Evolutionary conservation across 108 stramenopile species (phyloP).

Genomic region (Cyclostephanos tholiformis): DNA sequence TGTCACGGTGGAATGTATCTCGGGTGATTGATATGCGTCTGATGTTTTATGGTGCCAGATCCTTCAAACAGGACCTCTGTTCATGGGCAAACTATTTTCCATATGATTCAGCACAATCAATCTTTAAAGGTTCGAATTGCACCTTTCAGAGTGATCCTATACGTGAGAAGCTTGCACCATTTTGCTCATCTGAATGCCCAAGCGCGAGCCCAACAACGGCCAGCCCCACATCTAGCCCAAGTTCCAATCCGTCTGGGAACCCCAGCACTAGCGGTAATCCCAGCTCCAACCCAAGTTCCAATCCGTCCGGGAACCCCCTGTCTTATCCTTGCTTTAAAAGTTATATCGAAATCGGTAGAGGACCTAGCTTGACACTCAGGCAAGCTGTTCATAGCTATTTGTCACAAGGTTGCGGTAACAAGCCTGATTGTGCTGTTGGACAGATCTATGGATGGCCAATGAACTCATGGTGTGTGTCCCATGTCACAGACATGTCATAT

Average conservation of each 20-base stretch:
- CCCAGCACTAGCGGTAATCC: no score
- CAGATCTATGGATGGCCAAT: conserved; percentile 24
- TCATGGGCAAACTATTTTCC: neutral
- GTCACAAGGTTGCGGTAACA: neutral
- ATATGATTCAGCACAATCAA: neutral
- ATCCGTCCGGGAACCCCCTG: no score
- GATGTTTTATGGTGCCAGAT: neutral
- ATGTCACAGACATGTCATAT: conserved; percentile 1
- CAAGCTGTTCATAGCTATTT: conserved; percentile 6
- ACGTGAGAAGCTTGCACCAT: neutral
- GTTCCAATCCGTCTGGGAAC: no score
- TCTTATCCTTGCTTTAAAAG: neutral
- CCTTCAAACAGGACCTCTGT: conserved; percentile 13
- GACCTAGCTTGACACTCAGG: no score
- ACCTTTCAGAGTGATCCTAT: neutral
- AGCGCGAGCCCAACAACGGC: no score
- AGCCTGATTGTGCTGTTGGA: neutral
- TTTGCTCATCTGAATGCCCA: neutral
- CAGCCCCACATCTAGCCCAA: no score
- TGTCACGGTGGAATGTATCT: conserved; percentile 14
- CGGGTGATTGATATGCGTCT: neutral
- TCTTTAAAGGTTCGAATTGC: neutral
- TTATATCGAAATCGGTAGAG: no score
- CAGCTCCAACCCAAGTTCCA: no score
- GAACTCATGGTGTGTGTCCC: conserved; percentile 13